Percentiles rank a stretch among this genome's conserved stretches.
phyloP scores from a whole-genome alignment of 169 alveolate species.

The Plasmodium coatneyi region DNA sequence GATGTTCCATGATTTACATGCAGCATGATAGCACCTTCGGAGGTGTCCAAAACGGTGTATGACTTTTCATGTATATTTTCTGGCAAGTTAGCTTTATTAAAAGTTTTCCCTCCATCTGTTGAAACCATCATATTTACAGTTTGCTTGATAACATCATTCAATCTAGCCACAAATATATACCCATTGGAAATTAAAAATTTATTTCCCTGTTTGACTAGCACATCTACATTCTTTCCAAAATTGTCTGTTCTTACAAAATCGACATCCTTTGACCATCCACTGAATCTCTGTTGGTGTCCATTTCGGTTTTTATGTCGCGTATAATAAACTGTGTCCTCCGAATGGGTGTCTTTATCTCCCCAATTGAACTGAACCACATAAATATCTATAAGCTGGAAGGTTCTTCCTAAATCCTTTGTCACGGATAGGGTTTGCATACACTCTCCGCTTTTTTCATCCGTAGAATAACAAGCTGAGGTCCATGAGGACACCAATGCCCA shows the following conservation, averaged over 20 bases:
- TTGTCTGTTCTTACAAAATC: constrained; percentile 92
- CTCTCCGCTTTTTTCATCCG: constrained; percentile 81
- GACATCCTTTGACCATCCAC: constrained; percentile 93
- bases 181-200: constrained; percentile 93
- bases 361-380: constrained; percentile 94
- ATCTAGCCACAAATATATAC: constrained; percentile 95
- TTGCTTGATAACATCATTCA: constrained; percentile 86
- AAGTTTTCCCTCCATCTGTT: constrained; percentile 89
- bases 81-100: constrained; percentile 92
- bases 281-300: constrained; percentile 90
- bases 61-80: constrained; percentile 93
- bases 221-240: constrained; percentile 86
- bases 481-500: constrained; percentile 90
- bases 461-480: constrained; percentile 88
- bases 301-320: constrained; percentile 83
- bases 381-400: constrained; percentile 84
- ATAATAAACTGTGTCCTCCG: constrained; percentile 80
- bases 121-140: constrained; percentile 94
- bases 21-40: constrained; percentile 96
- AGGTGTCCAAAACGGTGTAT: constrained; percentile 96
- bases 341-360: constrained; percentile 88
- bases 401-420: constrained; percentile 90
- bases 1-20: constrained; percentile 95
- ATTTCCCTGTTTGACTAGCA: constrained; percentile 93
- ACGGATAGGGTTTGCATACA: constrained; percentile 90